Evolutionary conservation across 768 basidiomycete species (phyloP), one percentile per base, ranked within the genome.

Genomic region (Podaxis carcinomalis): DNA sequence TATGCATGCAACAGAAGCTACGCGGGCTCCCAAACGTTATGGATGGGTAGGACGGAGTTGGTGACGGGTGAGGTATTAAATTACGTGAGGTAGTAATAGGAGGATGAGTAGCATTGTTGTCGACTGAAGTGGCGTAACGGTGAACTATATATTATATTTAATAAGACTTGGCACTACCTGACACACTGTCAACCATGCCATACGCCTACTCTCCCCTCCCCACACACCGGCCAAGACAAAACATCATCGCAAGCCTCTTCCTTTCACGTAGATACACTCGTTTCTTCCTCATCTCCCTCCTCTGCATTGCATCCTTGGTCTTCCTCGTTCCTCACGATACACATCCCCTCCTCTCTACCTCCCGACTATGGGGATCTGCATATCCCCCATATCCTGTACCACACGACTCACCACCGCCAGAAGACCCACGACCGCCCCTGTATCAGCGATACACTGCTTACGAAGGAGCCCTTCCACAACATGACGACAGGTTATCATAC

Each of bases 381-480:
- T 63, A 63, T 21, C 62, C 63, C 37, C 16, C 63, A 16, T 57
- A 57, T 23, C 57, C 57, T 5, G 50, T 50, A 5, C 59, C 59
- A 6, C 53, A 32, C 37, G 53, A 59, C 25, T 21, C 35, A 11
- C 51, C 39, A 11, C 59, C 59, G 6, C 11, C 25, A 11, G 10
- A 35, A 3, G 56, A 54, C 25, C 44, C 55, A 11, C 59, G 69
- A 0, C 81, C 83, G 0, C 82, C 83, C 1, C 70, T 82, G 19
- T 84, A 79, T 61, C 72, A 76, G 52, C 66, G 70, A 21, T 83
- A 76, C 64, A 74, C 75, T 44, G 69, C 74, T 49, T 75, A 73
- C 28, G 83, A 84, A 66, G 72, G 77, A 46, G 64, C 53, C 6
- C 69, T 84, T 1, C 79, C 81, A 0, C 83, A 84, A 52, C 80